Percentiles rank a stretch among this genome's conserved stretches.
Conservation (phyloP, 768 basidiomycete species). For the Cystobasidium ongulense region DNA sequence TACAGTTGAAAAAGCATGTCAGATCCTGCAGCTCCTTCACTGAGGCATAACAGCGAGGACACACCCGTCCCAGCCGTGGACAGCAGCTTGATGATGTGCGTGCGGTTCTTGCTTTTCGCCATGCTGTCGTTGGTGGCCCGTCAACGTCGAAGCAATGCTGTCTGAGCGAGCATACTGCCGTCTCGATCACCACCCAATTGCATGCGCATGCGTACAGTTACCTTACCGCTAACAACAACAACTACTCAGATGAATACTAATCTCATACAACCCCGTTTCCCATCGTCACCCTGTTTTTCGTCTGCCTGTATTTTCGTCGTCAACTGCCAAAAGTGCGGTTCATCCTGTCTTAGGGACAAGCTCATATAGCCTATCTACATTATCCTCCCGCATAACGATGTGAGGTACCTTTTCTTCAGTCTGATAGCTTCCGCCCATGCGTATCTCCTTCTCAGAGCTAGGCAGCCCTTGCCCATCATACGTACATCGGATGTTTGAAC, state of each 20-base stretch:
- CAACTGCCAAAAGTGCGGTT: no score
- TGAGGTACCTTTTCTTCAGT: slow-evolving; percentile 10
- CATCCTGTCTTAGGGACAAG: not conserved
- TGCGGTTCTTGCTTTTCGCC: slow-evolving; percentile 28
- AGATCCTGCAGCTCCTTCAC: not conserved
- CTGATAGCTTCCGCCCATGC: not conserved
- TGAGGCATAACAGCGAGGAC: not conserved
- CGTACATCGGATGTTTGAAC: slow-evolving; percentile 70
- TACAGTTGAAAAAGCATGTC: not conserved
- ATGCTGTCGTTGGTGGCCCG: slow-evolving; percentile 2
- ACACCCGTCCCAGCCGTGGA: slow-evolving; percentile 22
- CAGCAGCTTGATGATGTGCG: slow-evolving; percentile 21
- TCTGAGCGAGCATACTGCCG: not conserved
- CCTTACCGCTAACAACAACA: no score
- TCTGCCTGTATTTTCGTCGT: no score
- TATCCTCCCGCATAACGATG: slow-evolving; percentile 11
- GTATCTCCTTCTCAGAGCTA: not conserved
- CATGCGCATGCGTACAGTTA: no score
- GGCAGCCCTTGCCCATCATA: slow-evolving; percentile 69
- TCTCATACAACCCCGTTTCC: no score
- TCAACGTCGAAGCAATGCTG: not conserved
- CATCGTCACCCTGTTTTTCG: no score
- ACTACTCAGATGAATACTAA: no score
- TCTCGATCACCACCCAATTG: not conserved
- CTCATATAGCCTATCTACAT: slow-evolving; percentile 24